Evolutionary conservation across 305 asterid species (phyloP).

Genomic region (Solanum chacoense): DNA sequence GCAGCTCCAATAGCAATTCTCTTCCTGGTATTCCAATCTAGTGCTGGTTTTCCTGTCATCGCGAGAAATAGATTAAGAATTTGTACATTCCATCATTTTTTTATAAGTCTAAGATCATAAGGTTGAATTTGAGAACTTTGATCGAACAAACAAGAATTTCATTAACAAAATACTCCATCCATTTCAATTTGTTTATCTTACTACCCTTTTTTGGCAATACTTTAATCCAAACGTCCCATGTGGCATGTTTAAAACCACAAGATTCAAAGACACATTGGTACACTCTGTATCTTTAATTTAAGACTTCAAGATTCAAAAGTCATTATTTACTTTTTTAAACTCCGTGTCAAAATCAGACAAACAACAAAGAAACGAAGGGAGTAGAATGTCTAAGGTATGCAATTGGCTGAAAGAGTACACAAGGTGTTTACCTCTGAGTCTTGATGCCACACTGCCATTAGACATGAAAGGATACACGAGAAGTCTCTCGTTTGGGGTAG

Average conservation of each 20-base stretch:
- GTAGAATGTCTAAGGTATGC: background rate
- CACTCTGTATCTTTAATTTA: background rate
- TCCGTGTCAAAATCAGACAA: background rate
- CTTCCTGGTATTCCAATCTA: slow-evolving; percentile 84
- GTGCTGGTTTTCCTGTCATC: slow-evolving; percentile 54
- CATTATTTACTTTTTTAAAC: background rate
- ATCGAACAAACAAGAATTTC: background rate
- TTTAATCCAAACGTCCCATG: background rate
- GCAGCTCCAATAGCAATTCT: slow-evolving; percentile 87
- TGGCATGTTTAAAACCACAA: background rate
- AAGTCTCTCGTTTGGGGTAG: slow-evolving; percentile 61
- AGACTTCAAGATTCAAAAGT: too few relatives aligned
- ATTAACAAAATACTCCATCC: background rate
- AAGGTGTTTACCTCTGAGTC: slow-evolving; percentile 57
- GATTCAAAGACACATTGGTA: background rate
- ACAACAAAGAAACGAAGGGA: background rate
- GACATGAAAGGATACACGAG: slow-evolving; percentile 91
- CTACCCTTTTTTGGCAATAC: background rate
- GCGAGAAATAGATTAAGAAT: background rate
- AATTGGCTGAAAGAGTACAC: background rate
- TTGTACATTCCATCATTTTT: background rate
- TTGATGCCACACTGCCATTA: slow-evolving; percentile 84
- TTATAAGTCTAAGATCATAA: background rate
- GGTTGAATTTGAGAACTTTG: background rate
- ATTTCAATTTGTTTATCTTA: background rate